Evolutionary conservation across 2,329 filamentous ascomycete genomes (phyloP).

Genomic region (Pseudopithomyces maydicus): DNA sequence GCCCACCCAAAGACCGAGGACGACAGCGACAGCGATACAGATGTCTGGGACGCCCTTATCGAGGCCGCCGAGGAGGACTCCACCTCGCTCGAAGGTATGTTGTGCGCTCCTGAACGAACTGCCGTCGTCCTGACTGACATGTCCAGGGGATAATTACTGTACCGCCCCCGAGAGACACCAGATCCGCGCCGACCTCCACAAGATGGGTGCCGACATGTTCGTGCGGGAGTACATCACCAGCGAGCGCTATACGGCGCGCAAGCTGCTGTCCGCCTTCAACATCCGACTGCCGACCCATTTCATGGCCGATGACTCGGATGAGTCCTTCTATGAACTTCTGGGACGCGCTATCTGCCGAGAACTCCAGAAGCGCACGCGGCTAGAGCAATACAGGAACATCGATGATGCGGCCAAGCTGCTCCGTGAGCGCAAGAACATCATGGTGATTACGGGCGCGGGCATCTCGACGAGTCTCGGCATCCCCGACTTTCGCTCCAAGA

Average conservation of each 20-base stretch:
- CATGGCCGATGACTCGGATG: constrained; percentile 73
- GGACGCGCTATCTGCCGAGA: constrained; percentile 80
- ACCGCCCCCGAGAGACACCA: constrained; percentile 62
- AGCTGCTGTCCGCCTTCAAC: constrained; percentile 84
- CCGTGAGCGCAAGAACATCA: constrained; percentile 76
- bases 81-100: constrained; percentile 29
- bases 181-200: constrained; percentile 73
- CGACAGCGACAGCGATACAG: constrained; percentile 36
- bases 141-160: constrained; percentile 35
- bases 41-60: constrained; percentile 38
- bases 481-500: constrained; percentile 93
- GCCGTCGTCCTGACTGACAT: neutral
- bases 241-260: constrained; percentile 75
- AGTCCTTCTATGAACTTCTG: constrained; percentile 75
- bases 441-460: constrained; percentile 92
- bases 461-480: constrained; percentile 97
- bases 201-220: constrained; percentile 79
- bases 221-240: constrained; percentile 62
- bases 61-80: constrained; percentile 38
- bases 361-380: constrained; percentile 78
- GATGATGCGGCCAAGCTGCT: constrained; percentile 85
- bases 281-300: constrained; percentile 71
- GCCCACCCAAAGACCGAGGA: constrained; percentile 20
- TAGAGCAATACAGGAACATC: constrained; percentile 79
- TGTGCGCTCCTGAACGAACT: neutral